These are phyloP conservation scores for Leishmania gerbilli DNA, from an alignment of 208 protist genomes.

Conservation along the genomic window DNA sequence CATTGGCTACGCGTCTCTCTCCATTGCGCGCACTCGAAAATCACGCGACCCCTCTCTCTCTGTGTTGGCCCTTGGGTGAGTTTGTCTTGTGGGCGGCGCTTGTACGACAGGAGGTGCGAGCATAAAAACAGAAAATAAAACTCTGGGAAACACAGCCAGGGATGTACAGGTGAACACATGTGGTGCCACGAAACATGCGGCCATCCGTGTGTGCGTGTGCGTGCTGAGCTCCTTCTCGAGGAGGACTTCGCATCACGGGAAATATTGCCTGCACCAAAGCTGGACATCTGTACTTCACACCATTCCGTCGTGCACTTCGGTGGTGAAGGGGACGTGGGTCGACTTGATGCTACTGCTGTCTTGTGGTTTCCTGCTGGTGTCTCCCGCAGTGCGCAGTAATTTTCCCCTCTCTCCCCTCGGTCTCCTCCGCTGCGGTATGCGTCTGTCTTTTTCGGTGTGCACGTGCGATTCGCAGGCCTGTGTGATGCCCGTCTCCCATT, in stretches of 20 bases:
- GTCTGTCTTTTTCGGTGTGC: neutral
- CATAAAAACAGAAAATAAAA: neutral
- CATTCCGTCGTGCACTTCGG: neutral
- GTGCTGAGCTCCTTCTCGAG: neutral
- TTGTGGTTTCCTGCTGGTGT: neutral
- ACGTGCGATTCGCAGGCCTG: neutral
- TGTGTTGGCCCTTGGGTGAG: neutral
- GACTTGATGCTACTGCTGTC: neutral
- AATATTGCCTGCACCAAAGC: neutral
- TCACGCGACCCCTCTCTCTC: no score
- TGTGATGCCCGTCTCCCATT: neutral
- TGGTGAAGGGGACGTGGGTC: neutral
- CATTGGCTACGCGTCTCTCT: neutral
- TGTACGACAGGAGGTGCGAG: neutral
- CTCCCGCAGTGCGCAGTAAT: neutral
- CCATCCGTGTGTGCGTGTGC: neutral
- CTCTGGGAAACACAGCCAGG: neutral
- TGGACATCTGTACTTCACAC: neutral
- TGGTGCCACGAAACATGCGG: neutral
- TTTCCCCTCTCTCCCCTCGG: neutral
- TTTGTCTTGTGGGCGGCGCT: neutral
- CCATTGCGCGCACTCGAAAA: neutral
- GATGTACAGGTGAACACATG: neutral
- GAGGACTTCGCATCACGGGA: neutral
- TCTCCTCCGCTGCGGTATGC: neutral